Conservation (phyloP, 2,329 filamentous ascomycete species). For the Macrophomina tecta region DNA sequence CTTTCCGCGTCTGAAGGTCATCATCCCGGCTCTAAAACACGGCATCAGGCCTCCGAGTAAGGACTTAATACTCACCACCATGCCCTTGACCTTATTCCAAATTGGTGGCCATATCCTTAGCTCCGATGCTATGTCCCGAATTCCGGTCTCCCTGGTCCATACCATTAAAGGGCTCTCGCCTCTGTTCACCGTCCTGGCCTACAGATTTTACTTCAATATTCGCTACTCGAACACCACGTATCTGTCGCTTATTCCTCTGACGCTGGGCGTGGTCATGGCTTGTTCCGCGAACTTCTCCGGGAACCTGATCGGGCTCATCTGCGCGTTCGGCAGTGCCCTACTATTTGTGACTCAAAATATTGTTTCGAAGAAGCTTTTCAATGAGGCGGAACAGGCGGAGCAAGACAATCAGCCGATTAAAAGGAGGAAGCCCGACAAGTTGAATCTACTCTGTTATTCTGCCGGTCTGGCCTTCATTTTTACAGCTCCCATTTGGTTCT, state of each 20-base stretch:
- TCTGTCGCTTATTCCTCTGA: constrained; percentile 79
- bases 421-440: constrained; percentile 87
- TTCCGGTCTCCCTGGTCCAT: constrained; percentile 95
- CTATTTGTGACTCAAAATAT: constrained; percentile 99
- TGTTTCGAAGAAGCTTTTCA: constrained; percentile 97
- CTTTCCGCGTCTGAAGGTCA: constrained; percentile 72
- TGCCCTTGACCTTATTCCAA: constrained; percentile 93
- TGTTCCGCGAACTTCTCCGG: constrained; percentile 91
- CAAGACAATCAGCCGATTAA: constrained; percentile 67
- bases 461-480: constrained; percentile 89
- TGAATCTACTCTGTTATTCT: constrained; percentile 97
- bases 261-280: constrained; percentile 91
- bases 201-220: constrained; percentile 87
- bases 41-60: constrained; percentile 80
- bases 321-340: constrained; percentile 86
- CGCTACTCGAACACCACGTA: constrained; percentile 84
- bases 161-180: constrained; percentile 98
- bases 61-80: constrained; percentile 82
- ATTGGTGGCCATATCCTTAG: constrained; percentile 92
- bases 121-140: constrained; percentile 90
- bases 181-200: constrained; percentile 92
- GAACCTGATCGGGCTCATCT: constrained; percentile 87
- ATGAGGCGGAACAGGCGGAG: constrained; percentile 86
- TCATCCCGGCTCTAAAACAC: constrained; percentile 79
- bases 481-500: constrained; percentile 90